phyloP scores from a whole-genome alignment of 768 basidiomycete species.

The Russula sp. region DNA sequence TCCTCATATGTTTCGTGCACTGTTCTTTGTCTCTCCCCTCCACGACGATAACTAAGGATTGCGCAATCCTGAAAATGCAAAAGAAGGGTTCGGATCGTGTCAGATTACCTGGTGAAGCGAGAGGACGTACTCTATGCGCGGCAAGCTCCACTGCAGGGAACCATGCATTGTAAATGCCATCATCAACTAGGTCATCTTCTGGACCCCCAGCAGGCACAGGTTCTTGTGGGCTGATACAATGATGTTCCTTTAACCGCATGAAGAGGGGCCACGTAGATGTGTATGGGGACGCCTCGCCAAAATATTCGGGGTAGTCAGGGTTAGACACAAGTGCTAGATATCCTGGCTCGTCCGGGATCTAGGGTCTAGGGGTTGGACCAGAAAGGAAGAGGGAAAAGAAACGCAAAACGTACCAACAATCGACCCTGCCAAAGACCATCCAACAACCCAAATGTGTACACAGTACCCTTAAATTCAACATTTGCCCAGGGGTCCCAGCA shows the following conservation, averaged over 20 bases:
- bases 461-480: conserved; percentile 30
- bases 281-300: conserved; percentile 29
- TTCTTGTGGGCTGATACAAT: conserved; percentile 39
- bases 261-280: conserved; percentile 48
- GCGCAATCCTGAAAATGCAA: conserved; percentile 1
- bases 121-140: conserved; percentile 28
- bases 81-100: neutral
- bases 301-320: conserved; percentile 26
- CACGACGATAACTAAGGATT: conserved; percentile 5
- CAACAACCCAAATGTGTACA: conserved; percentile 48
- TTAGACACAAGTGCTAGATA: conserved; percentile 30
- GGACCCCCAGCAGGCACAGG: conserved; percentile 28
- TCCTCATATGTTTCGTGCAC: conserved; percentile 38
- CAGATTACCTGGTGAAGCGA: neutral
- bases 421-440: conserved; percentile 59
- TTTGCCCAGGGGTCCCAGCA: conserved; percentile 38
- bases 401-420: conserved; percentile 44
- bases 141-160: conserved; percentile 27
- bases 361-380: conserved; percentile 8
- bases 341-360: conserved; percentile 33
- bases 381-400: neutral
- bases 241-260: conserved; percentile 53
- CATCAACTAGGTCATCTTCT: conserved; percentile 27
- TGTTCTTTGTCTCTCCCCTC: neutral
- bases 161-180: conserved; percentile 41